A percentile compares a stretch with the other conserved stretches of the same genome.
Evolutionary conservation across 371 early-diverging fungal species (phyloP).

Genomic region (Mucor irregularis): DNA sequence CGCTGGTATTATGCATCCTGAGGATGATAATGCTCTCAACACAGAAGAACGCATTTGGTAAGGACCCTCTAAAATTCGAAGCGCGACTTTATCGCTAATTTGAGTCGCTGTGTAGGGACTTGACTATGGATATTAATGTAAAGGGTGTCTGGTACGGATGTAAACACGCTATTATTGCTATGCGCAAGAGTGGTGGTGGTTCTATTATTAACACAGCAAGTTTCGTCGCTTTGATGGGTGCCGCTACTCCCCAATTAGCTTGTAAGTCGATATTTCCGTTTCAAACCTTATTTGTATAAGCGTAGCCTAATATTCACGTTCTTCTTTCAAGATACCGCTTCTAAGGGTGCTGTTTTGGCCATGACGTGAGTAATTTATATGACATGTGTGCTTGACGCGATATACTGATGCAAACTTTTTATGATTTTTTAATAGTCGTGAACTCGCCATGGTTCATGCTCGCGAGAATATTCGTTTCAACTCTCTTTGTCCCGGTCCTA

Average conservation of each 20-base stretch:
- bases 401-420: not conserved
- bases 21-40: constrained; percentile 79
- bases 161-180: constrained; percentile 80
- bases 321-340: constrained; percentile 77
- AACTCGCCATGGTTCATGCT: constrained; percentile 85
- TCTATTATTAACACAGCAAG: constrained; percentile 89
- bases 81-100: not conserved
- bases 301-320: not conserved
- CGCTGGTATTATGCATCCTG: constrained; percentile 90
- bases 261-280: constrained; percentile 66
- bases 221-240: constrained; percentile 82
- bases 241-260: constrained; percentile 90
- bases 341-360: constrained; percentile 87
- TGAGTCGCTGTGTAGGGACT: constrained; percentile 42
- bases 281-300: not conserved
- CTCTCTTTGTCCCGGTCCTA: constrained; percentile 87
- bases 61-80: constrained; percentile 13
- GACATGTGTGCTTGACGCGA: too few species aligned
- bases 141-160: constrained; percentile 94
- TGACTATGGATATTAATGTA: constrained; percentile 83
- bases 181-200: constrained; percentile 74
- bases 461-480: constrained; percentile 89
- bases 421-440: constrained; percentile 52
- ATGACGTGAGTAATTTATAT: constrained; percentile 74
- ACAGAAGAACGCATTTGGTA: constrained; percentile 82